A percentile compares a stretch with the other conserved stretches of the same genome.
Conservation (phyloP, 257 asterid species). For the Solanum habrochaites region DNA sequence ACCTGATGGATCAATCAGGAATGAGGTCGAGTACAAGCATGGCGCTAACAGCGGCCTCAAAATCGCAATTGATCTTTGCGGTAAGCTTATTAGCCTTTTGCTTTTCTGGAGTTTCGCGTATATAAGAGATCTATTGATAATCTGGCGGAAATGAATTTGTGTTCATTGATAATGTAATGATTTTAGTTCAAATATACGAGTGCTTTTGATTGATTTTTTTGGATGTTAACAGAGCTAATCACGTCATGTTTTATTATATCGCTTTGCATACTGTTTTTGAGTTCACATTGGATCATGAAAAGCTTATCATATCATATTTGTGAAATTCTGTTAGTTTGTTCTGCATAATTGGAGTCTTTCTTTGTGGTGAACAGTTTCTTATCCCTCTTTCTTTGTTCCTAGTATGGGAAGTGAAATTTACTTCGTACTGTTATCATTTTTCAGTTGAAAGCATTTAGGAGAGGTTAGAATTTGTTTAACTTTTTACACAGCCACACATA, state of each 20-base stretch:
- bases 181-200: background rate
- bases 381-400: background rate
- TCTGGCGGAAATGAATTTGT: background rate
- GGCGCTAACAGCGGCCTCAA: constrained; percentile 58
- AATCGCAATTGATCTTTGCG: constrained; percentile 65
- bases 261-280: background rate
- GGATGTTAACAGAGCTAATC: background rate
- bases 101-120: background rate
- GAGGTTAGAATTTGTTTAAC: background rate
- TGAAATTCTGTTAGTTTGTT: background rate
- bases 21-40: constrained; percentile 40
- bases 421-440: background rate
- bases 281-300: background rate
- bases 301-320: background rate
- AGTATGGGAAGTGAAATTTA: background rate
- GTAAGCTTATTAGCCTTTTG: constrained; percentile 17
- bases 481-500: background rate
- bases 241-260: background rate
- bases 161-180: background rate
- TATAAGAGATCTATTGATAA: background rate
- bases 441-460: background rate
- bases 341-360: background rate
- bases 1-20: constrained; percentile 85
- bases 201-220: background rate
- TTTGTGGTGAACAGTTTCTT: background rate